Base-by-base conservation (phyloP, 2,329 filamentous ascomycete genomes). In the Didymella glomerata region DNA sequence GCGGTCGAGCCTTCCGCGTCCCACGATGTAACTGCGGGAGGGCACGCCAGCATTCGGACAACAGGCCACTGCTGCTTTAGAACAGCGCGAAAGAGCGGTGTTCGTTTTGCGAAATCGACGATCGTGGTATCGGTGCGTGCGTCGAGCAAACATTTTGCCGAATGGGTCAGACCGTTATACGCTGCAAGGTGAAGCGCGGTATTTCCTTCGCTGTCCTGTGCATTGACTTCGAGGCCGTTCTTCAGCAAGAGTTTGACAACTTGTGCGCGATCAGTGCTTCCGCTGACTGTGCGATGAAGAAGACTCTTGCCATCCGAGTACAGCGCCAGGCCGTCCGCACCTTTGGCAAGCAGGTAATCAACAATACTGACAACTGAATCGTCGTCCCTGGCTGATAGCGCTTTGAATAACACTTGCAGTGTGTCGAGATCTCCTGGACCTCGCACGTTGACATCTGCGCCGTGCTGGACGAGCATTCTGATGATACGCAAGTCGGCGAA, bases 1-100 rank as follows among this genome's bases (percentile, higher is more conserved):
- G 73, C 70, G 22, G 68, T 75, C 54, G 66, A 60, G 14, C 71
- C 73, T 30, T 67, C 65, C 36, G 67, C 63, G 30, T 74, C 72
- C 73, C 74, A 74, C 2, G 63, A 66, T 13, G 74, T 75, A 30
- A 68, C 67, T n/a, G 68, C 73, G 1, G 71, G 71, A 27, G 70
- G 64, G 13, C 66, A 63, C 2, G 70, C 68, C 13, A 76, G 62
- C 2, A 74, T 53, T 4, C 69, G 62, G 16, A 73, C 68, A 30
- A 71, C 36, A 10, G 56, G 16, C 73, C 71, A 76, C 54, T 71
- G 71, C 3, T 73, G 69, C 34, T 67, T 41, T 18, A 64, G 56
- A 1, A 70, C 67, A 4, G 74, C 73, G 3, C 74, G 67, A 16
- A 74, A 53, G n/a, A 76, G 67, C 6, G 74, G 67, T 2, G 72